A percentile compares a stretch with the other conserved stretches of the same genome.
These are phyloP conservation scores for Spiromastix sp. DNA, from an alignment of 2,329 filamentous ascomycete genomes.

Conservation along the genomic window DNA sequence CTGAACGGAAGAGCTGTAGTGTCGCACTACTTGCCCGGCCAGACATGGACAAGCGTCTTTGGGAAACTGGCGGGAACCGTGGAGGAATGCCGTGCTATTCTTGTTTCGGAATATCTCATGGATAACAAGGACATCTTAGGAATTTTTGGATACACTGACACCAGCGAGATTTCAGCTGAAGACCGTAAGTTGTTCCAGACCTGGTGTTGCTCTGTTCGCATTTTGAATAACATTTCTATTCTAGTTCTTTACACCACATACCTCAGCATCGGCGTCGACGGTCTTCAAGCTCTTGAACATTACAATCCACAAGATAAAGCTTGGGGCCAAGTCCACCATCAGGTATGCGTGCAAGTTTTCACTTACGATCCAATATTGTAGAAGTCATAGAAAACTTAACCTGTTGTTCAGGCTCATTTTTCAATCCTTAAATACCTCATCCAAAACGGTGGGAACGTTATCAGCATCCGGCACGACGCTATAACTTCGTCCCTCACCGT, in stretches of 20 bases:
- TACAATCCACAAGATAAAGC: conserved; percentile 29
- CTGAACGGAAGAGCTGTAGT: conserved; percentile 44
- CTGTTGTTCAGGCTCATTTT: conserved; percentile 47
- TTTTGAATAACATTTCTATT: not conserved
- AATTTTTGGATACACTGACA: conserved; percentile 32
- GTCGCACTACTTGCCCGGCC: conserved; percentile 51
- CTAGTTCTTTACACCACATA: conserved; percentile 33
- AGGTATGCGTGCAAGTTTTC: conserved; percentile 21
- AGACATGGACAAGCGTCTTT: conserved; percentile 55
- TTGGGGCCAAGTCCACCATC: conserved; percentile 37
- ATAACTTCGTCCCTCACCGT: conserved; percentile 41
- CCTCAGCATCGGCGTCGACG: conserved; percentile 33
- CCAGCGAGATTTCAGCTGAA: conserved; percentile 25
- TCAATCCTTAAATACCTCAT: conserved; percentile 53
- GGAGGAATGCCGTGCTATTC: conserved; percentile 44
- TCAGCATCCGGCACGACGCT: conserved; percentile 38
- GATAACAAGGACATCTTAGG: conserved; percentile 33
- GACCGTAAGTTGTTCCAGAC: conserved; percentile 25
- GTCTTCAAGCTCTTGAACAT: conserved; percentile 29
- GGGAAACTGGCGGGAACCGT: conserved; percentile 49
- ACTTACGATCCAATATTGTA: not conserved
- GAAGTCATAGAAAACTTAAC: conserved; percentile 10
- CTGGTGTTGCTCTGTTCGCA: not conserved
- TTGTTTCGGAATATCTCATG: conserved; percentile 36
- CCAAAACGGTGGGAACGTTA: conserved; percentile 41